A percentile compares a stretch with the other conserved stretches of the same genome.
These are phyloP conservation scores for Clonostachys rosea DNA, from an alignment of 2,329 filamentous ascomycete species.

Conservation along the genomic window DNA sequence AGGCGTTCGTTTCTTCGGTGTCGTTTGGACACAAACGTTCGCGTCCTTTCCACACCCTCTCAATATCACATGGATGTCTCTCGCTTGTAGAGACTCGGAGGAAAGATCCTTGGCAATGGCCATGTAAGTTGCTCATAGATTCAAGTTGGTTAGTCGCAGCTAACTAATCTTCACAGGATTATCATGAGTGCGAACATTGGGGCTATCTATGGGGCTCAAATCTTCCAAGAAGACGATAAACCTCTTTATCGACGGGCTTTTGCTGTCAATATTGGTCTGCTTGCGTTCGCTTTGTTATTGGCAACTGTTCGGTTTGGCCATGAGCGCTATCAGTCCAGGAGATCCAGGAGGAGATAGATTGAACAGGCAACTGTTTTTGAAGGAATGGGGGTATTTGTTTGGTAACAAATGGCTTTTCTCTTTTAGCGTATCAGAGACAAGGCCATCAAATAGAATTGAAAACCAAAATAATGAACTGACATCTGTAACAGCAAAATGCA, in stretches of 20 bases:
- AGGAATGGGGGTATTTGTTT: too few relatives aligned
- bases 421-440: too few relatives aligned
- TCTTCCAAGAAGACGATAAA: conserved; percentile 48
- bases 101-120: conserved; percentile 56
- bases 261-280: conserved; percentile 34
- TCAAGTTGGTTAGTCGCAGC: too few relatives aligned
- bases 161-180: conserved; percentile 23
- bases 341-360: too few relatives aligned
- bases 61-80: conserved; percentile 56
- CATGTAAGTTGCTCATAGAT: conserved; percentile 27
- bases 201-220: conserved; percentile 56
- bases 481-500: too few relatives aligned
- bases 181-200: conserved; percentile 60
- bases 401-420: too few relatives aligned
- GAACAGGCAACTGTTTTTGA: too few relatives aligned
- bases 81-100: conserved; percentile 51
- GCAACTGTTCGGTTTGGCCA: conserved; percentile 36
- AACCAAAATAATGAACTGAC: too few relatives aligned
- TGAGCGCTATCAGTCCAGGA: conserved; percentile 15
- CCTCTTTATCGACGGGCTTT: conserved; percentile 48
- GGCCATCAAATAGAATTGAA: too few relatives aligned
- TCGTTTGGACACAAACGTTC: conserved; percentile 51
- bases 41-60: conserved; percentile 51
- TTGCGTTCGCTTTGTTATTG: conserved; percentile 32
- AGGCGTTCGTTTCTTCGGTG: conserved; percentile 45